A percentile compares a stretch with the other conserved stretches of the same genome.
These are phyloP conservation scores for Fusarium neocosmosporiellum DNA, from an alignment of 2,329 filamentous ascomycete species.

Conservation along the genomic window DNA sequence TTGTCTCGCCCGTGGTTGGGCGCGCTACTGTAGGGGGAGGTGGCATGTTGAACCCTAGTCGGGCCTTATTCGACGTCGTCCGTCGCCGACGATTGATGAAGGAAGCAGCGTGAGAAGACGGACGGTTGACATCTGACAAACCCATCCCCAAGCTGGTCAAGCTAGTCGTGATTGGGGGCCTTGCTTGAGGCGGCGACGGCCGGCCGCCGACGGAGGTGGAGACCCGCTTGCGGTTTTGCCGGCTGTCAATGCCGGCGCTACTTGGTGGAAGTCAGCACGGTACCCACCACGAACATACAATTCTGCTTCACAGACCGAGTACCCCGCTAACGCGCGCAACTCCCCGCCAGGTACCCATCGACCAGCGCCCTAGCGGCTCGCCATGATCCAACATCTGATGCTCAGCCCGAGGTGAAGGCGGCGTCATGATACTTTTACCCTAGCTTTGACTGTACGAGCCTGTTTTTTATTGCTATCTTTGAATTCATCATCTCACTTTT, in stretches of 20 bases:
- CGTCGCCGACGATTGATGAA: conserved; percentile 13
- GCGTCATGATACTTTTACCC: conserved; percentile 43
- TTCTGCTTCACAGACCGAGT: background rate
- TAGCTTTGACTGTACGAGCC: conserved; percentile 30
- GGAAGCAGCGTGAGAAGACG: conserved; percentile 4
- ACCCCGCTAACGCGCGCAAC: background rate
- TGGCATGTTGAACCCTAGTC: conserved; percentile 37
- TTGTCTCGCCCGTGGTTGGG: conserved; percentile 34
- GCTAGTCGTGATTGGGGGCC: conserved; percentile 31
- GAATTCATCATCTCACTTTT: conserved; percentile 9
- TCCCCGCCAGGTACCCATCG: background rate
- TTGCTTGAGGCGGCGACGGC: conserved; percentile 22
- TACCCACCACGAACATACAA: conserved; percentile 16
- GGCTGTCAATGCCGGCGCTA: conserved; percentile 32
- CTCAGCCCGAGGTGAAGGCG: conserved; percentile 21
- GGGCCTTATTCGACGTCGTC: conserved; percentile 35
- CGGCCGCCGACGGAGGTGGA: conserved; percentile 37
- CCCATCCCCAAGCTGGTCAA: conserved; percentile 22
- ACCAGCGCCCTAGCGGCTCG: conserved; percentile 9
- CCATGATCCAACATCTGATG: conserved; percentile 40
- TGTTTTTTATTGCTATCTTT: conserved; percentile 17
- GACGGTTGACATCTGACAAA: conserved; percentile 34
- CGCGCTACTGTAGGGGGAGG: conserved; percentile 1
- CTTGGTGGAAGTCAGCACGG: conserved; percentile 13
- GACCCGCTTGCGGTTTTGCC: conserved; percentile 34